Percentiles rank a stretch among this genome's conserved stretches.
Conservation (phyloP, 164 flowering plant species). For the Chimonanthus salicifolius region DNA sequence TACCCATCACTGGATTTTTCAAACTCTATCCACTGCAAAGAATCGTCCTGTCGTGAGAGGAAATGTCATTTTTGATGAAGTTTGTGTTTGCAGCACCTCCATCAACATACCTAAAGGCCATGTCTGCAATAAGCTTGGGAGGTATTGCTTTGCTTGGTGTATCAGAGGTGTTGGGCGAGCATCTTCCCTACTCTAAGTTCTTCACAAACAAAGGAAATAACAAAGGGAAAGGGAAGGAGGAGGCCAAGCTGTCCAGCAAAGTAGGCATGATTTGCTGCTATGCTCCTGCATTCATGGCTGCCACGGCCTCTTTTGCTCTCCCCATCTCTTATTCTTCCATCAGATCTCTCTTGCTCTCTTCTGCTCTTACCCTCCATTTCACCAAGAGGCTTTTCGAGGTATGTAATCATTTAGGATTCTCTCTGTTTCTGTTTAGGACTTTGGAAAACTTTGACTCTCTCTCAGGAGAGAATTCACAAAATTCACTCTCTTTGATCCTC, state of each 20-base stretch:
- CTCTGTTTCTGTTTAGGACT: too few relatives aligned
- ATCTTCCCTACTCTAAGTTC: constrained; percentile 56
- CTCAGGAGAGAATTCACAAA: too few relatives aligned
- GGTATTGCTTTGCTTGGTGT: constrained; percentile 23
- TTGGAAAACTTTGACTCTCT: too few relatives aligned
- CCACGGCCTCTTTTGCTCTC: constrained; percentile 20
- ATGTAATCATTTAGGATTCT: not conserved
- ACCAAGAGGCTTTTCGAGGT: constrained; percentile 65
- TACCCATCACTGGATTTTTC: too few relatives aligned
- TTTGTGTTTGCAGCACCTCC: constrained; percentile 41
- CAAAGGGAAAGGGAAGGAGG: too few relatives aligned
- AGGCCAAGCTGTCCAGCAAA: constrained; percentile 23
- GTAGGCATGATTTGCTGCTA: constrained; percentile 47
- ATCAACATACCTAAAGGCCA: constrained; percentile 27
- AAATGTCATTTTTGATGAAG: constrained; percentile 8
- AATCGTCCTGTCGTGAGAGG: not conserved
- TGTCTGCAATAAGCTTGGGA: constrained; percentile 26
- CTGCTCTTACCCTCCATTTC: constrained; percentile 56
- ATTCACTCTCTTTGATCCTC: too few relatives aligned
- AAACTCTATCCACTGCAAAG: too few relatives aligned
- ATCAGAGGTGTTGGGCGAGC: constrained; percentile 45
- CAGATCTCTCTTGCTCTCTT: constrained; percentile 34
- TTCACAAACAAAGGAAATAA: not conserved
- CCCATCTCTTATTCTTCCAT: constrained; percentile 11
- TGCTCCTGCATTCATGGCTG: constrained; percentile 46